A percentile compares a stretch with the other conserved stretches of the same genome.
These are phyloP conservation scores for Elongisporangium undulatum DNA, from an alignment of 352 stramenopile species.

Conservation along the genomic window DNA sequence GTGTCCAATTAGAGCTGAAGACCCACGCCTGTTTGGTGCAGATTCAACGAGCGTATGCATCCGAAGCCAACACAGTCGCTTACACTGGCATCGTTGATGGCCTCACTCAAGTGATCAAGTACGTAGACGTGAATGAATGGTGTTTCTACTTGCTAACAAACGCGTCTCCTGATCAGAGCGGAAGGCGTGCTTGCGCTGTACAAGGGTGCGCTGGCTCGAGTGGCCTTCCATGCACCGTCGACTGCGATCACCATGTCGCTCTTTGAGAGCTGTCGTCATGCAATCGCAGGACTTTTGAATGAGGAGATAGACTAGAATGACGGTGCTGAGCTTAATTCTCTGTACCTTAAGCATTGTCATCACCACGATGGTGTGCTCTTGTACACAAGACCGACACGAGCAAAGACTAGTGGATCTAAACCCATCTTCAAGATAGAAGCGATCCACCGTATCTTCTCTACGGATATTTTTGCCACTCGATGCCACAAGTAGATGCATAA, in stretches of 20 bases:
- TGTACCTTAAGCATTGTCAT: too few relatives aligned
- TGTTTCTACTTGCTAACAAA: conserved; percentile 4
- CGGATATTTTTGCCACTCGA: too few relatives aligned
- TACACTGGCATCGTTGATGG: conserved; percentile 86
- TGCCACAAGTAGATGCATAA: not conserved
- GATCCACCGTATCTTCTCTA: too few relatives aligned
- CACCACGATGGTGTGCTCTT: too few relatives aligned
- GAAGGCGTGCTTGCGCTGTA: conserved; percentile 92
- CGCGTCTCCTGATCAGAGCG: conserved; percentile 29
- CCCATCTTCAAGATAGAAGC: too few relatives aligned
- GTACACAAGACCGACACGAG: too few relatives aligned
- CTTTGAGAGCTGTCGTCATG: conserved; percentile 89
- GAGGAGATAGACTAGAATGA: conserved; percentile 8
- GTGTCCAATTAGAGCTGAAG: not conserved
- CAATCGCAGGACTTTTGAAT: conserved; percentile 47
- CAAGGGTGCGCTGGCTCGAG: conserved; percentile 91
- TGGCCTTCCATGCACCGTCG: conserved; percentile 94
- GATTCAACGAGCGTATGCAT: conserved; percentile 45
- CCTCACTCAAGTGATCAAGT: conserved; percentile 75
- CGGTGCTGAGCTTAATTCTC: too few relatives aligned
- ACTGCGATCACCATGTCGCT: conserved; percentile 97
- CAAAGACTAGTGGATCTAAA: too few relatives aligned
- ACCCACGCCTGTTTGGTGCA: conserved; percentile 12
- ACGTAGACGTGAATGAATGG: not conserved
- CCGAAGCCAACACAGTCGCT: conserved; percentile 16